Percentiles rank a stretch among this genome's conserved stretches.
phyloP scores from a whole-genome alignment of 1,284 basidiomycete species.

The Coniferiporia sulphurascens region DNA sequence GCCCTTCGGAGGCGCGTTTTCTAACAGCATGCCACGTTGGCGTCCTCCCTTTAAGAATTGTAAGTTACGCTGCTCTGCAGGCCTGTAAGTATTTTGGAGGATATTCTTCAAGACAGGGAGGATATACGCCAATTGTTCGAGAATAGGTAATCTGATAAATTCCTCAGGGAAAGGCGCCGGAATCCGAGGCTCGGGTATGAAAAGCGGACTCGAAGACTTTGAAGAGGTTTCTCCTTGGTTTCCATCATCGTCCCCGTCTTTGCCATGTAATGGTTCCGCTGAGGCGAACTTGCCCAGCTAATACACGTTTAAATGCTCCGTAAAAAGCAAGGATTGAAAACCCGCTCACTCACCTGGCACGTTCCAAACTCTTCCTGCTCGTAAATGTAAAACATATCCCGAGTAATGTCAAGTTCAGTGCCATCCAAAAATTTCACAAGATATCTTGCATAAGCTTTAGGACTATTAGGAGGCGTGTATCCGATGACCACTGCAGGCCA shows the following conservation, averaged over 20 bases:
- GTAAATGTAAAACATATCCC: constrained; percentile 50
- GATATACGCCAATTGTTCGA: constrained; percentile 56
- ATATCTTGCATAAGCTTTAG: constrained; percentile 38
- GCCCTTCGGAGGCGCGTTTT: constrained; percentile 1
- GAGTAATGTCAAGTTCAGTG: constrained; percentile 34
- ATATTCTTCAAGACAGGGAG: constrained; percentile 58
- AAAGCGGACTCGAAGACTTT: constrained; percentile 15
- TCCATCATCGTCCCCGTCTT: constrained; percentile 12
- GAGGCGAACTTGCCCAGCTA: constrained; percentile 51
- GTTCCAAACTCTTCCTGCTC: constrained; percentile 52
- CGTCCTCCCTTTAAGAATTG: constrained; percentile 55
- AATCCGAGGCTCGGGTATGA: constrained; percentile 34
- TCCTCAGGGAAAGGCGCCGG: constrained; percentile 34
- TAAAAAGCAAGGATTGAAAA: constrained; percentile 7
- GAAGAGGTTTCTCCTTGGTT: constrained; percentile 14
- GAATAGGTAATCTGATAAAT: constrained; percentile 46
- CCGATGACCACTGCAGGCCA: constrained; percentile 63
- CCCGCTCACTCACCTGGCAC: constrained; percentile 42
- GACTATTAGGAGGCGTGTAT: constrained; percentile 43
- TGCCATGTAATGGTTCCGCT: constrained; percentile 3
- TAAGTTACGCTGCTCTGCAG: constrained; percentile 43
- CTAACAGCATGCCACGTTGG: constrained; percentile 37
- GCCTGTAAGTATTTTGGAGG: constrained; percentile 49
- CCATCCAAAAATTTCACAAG: constrained; percentile 52
- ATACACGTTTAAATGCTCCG: background rate